Base-by-base conservation (phyloP, 208 protist species). In the Acanthamoeba triangularis region DNA sequence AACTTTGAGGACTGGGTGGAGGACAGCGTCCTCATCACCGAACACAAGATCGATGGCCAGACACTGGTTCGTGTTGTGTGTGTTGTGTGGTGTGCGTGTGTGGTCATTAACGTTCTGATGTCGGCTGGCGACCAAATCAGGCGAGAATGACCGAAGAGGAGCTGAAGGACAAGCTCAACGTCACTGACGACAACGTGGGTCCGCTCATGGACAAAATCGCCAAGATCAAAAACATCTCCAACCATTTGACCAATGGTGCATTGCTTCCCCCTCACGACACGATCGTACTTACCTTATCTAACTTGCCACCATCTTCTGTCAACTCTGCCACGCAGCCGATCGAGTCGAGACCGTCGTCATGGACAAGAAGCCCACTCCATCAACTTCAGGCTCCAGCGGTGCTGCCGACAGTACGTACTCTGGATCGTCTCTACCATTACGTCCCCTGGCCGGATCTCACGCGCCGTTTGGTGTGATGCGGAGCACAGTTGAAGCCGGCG, bases 1-100 rank as follows among this genome's bases (percentile, higher is more conserved):
- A 67, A 92, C 54, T 92, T 92, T 28, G 28, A 35, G 13, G 87
- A 92, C 23, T 92, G 87, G 87, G 63, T 92, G 0, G 87, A 92
- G 33, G 87, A 92, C 28, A 72, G 30, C 37, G 87, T 74, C 0
- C 41, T 92, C 14, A 18, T 92, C 33, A 23, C 74, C 1, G 87
- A 92, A 37, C 87, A 92, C 37, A 87, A 59, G 14, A 87, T 87
- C 44, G 78, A 87, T 10, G 78, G 78, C 44, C 37, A 28, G 33
- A 87, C 78, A 16, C 78, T 87, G 78, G 78, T 87, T 52, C 49
- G 37, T 59, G 18, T 10, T 44, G 69, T 33, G 59, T 16, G 23
- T 65, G 23, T 18, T 44, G 14, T 41, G 28, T 44, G 76, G 14
- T 82, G n/a, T 82, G 37, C 25, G 14, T 25, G 30, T 82, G 18